phyloP scores from a whole-genome alignment of 1,284 basidiomycete genomes.

The Fomes fomentarius region DNA sequence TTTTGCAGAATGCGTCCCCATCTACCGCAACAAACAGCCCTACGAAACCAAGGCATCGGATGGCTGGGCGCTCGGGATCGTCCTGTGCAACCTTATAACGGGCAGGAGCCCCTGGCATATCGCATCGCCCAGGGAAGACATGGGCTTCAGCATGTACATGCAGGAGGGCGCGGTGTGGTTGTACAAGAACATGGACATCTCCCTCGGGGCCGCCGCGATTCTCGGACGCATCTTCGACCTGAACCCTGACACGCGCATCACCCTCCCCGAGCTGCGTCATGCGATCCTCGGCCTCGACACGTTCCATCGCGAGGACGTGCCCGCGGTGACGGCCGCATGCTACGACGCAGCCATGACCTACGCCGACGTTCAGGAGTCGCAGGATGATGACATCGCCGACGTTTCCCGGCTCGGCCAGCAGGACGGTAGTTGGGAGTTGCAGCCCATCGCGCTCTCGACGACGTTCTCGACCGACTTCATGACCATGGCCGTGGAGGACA shows the following conservation, averaged over 20 bases:
- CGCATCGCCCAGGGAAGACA: conserved; percentile 50
- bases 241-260: conserved; percentile 29
- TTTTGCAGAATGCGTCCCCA: conserved; percentile 59
- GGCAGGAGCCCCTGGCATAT: conserved; percentile 72
- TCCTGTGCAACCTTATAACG: conserved; percentile 67
- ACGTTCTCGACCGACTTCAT: conserved; percentile 14
- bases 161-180: conserved; percentile 48
- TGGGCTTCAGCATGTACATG: conserved; percentile 58
- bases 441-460: conserved; percentile 6
- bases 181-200: conserved; percentile 52
- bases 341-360: too few relatives aligned
- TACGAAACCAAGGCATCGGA: conserved; percentile 64
- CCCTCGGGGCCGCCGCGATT: conserved; percentile 39
- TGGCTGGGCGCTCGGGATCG: conserved; percentile 73
- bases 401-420: conserved; percentile 1
- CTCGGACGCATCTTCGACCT: conserved; percentile 35
- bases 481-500: conserved; percentile 2
- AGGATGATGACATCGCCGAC: conserved; percentile 18
- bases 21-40: conserved; percentile 32
- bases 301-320: conserved; percentile 28
- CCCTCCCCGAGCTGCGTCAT: conserved; percentile 29
- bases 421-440: conserved; percentile 12
- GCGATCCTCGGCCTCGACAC: conserved; percentile 29
- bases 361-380: background rate
- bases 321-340: background rate